phyloP scores from a whole-genome alignment of 78 protist genomes.

The Ministeria vibrans region DNA sequence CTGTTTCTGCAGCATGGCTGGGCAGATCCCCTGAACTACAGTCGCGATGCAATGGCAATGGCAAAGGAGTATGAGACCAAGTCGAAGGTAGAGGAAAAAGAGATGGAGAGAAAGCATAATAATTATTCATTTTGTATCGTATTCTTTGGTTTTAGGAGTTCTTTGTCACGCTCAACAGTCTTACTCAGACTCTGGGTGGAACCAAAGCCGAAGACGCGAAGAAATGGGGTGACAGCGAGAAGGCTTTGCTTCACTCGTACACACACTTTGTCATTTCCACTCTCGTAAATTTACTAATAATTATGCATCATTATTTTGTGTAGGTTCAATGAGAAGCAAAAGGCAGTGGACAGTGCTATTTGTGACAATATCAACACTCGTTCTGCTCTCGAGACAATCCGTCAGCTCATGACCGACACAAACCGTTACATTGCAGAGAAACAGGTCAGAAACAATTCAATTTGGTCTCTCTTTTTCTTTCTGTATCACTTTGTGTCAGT shows the following conservation, averaged over 20 bases:
- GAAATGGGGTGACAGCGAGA: neutral
- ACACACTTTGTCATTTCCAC: too few species aligned
- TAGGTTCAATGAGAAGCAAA: conserved; percentile 10
- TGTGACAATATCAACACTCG: conserved; percentile 86
- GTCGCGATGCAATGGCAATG: conserved; percentile 56
- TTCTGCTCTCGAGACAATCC: conserved; percentile 31
- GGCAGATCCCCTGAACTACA: conserved; percentile 61
- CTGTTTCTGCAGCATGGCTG: conserved; percentile 75
- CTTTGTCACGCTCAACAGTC: conserved; percentile 68
- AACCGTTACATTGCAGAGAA: conserved; percentile 30
- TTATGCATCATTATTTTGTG: neutral
- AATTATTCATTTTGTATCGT: neutral
- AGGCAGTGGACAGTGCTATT: conserved; percentile 57
- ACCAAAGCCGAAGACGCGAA: conserved; percentile 6
- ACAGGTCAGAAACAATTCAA: neutral
- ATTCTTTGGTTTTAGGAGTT: conserved; percentile 45
- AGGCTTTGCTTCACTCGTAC: neutral
- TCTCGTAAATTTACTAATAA: too few species aligned
- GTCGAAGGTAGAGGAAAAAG: conserved; percentile 26
- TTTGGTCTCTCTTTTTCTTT: neutral
- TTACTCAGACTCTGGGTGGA: neutral
- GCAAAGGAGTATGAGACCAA: conserved; percentile 58
- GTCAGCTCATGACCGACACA: conserved; percentile 32
- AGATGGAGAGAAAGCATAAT: too few species aligned
- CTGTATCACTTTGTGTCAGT: neutral